Base-by-base conservation (phyloP, 2,329 filamentous ascomycete species). In the Kalmusia sp. region DNA sequence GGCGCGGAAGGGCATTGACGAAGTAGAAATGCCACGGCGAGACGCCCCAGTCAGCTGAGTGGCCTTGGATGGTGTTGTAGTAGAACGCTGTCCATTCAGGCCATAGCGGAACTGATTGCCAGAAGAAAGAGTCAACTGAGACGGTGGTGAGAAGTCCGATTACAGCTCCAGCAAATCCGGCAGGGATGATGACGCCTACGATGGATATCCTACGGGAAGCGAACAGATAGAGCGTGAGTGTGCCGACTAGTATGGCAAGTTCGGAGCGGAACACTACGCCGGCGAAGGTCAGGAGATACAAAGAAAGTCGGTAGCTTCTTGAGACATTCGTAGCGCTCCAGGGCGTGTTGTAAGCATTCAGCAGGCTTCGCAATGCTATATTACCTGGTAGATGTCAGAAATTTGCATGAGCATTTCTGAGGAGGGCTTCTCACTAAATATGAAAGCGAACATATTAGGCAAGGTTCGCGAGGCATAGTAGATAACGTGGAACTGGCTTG, bases 371-470 rank as follows among this genome's bases (percentile, higher is more conserved):
- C 40, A 85, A 78, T 6, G 90, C 87, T 38, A 90, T 69, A 0
- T 88, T 92, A 51, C 88, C 89, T 90, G 31, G 3, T n/a, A 6
- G 21, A 17, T 41, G 15, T 43, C 15, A 27, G 12, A 15, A 14
- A 19, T 17, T 7, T n/a, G 12, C n/a, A n/a, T 24, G 1, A 12
- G 5, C 15, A 14, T 14, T 21, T 9, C 22, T 15, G 6, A 27
- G 5, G 1, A 14, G 17, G 2, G 1, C 11, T 30, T 81, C 87
- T 75, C 80, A 93, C 89, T 91, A 53, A 97, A 77, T 8, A 87
- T 85, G 77, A 98, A 95, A 17, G 95, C 93, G 76, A 97, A 96
- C 89, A 96, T 96, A 72, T 99, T 99, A 2, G 95, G 95, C 60
- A 99, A 78, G 2, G 92, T 95, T 55, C 95, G 84, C 14, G 92